Evolutionary conservation across 306 rosid species (phyloP).

Genomic region (Prunus fruticosa): DNA sequence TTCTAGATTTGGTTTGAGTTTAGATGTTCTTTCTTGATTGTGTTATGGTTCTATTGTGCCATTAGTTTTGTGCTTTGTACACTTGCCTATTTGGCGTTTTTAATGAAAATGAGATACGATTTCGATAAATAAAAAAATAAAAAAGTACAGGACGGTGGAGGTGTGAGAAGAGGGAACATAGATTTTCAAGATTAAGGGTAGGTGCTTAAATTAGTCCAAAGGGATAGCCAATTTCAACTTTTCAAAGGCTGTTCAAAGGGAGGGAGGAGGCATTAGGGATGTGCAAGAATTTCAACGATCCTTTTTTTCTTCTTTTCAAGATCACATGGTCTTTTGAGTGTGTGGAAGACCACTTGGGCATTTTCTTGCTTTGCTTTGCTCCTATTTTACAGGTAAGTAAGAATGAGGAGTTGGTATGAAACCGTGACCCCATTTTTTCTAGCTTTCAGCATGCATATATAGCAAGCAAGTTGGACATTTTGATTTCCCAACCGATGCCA

Average conservation of each 20-base stretch:
- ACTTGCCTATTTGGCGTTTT: too few relatives aligned
- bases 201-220: neutral
- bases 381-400: neutral
- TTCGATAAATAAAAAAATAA: too few relatives aligned
- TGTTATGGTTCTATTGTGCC: too few relatives aligned
- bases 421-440: neutral
- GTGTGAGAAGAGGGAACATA: neutral
- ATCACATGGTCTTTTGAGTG: constrained; percentile 5
- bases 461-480: neutral
- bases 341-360: neutral
- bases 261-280: neutral
- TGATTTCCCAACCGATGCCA: neutral
- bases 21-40: too few relatives aligned
- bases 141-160: neutral
- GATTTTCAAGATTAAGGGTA: neutral
- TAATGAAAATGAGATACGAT: too few relatives aligned
- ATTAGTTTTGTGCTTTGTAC: too few relatives aligned
- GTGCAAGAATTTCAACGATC: constrained; percentile 23
- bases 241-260: constrained; percentile 7
- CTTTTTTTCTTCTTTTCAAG: neutral
- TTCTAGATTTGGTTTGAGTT: too few relatives aligned
- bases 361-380: neutral
- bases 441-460: neutral
- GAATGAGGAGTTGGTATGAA: constrained; percentile 15
- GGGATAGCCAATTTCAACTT: neutral